These are phyloP conservation scores for Glarea lozoyensis DNA, from an alignment of 495 filamentous ascomycete species.

Conservation along the genomic window DNA sequence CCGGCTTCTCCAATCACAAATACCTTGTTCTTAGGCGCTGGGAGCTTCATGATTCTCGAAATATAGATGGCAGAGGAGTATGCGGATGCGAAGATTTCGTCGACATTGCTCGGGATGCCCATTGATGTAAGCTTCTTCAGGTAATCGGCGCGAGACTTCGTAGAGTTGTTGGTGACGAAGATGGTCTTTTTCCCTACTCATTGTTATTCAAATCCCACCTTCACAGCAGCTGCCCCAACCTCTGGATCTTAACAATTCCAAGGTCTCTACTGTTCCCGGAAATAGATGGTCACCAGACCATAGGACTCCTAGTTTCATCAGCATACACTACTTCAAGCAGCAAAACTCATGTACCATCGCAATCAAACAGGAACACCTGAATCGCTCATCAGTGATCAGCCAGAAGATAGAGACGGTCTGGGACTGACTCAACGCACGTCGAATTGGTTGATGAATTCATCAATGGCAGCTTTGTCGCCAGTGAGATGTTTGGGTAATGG, in stretches of 20 bases:
- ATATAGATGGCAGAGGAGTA: constrained; percentile 97
- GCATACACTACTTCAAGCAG: background rate
- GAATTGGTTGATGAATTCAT: constrained; percentile 78
- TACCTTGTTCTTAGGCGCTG: constrained; percentile 75
- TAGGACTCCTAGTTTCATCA: constrained; percentile 62
- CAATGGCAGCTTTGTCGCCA: constrained; percentile 64
- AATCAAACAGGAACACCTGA: constrained; percentile 91
- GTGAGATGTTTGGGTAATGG: constrained; percentile 62
- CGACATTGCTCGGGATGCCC: constrained; percentile 67
- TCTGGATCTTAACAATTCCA: constrained; percentile 69
- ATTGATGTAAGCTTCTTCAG: constrained; percentile 79
- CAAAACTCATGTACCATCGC: constrained; percentile 62
- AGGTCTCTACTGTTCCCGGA: constrained; percentile 69
- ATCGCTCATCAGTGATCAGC: constrained; percentile 4
- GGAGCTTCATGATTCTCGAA: constrained; percentile 76
- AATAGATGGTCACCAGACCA: constrained; percentile 93
- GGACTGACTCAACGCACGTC: constrained; percentile 58
- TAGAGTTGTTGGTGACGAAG: constrained; percentile 99
- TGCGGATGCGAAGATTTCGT: constrained; percentile 93
- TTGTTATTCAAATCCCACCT: no score
- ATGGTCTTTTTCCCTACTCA: constrained; percentile 91
- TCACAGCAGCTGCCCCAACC: no score
- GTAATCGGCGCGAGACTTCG: constrained; percentile 88
- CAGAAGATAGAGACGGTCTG: background rate
- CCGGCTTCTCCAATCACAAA: constrained; percentile 87